Evolutionary conservation across 2,329 filamentous ascomycete genomes (phyloP), one percentile per base, ranked within the genome.

Genomic region (Alternaria arborescens): DNA sequence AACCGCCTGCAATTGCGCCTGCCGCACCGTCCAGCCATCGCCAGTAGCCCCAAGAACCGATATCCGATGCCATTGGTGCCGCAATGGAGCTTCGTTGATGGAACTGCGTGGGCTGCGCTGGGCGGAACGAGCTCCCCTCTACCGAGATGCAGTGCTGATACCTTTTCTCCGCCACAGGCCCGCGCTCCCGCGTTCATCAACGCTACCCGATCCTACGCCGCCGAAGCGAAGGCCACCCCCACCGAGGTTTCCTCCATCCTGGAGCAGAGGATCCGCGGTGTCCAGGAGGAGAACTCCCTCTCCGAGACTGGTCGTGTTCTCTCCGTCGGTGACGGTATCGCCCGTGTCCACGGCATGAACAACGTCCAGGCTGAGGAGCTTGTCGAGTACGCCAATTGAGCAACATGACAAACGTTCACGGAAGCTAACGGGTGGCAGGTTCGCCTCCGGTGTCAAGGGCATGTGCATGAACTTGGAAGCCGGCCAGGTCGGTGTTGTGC

Each of bases 401-500:
- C 54, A 60, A 16, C 46, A 58, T 28, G 40, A 40, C 47, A 53
- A 46, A 40, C 61, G 42, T 55, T 60, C 52, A 61, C 22, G 58
- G 62, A 60, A 58, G 69, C 75, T 78, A 70, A 78, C 69, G 60
- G 63, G 64, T 55, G 47, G 60, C 72, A 97, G 94, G 88, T 99
- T 99, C 87, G 93, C 95, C 79, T 99, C 95, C 72, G 95, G 95
- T 84, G 95, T 98, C 85, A 98, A 98, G 91, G 95, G 95, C 84
- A 99, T 99, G 95, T 98, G 94, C 92, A 98, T 99, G 94, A 99
- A 99, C 92, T 90, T 99, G 85, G 95, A 99, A 87, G 95, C 95
- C 84, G 95, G 95, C 83, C 95, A 98, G 86, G 95, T 99, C 86
- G 95, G 95, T 97, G 94, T 99, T 80, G 95, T 99, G 89, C 89